A percentile compares a stretch with the other conserved stretches of the same genome.
phyloP scores from a whole-genome alignment of 1,284 basidiomycete species.

The Ganoderma meredithae region DNA sequence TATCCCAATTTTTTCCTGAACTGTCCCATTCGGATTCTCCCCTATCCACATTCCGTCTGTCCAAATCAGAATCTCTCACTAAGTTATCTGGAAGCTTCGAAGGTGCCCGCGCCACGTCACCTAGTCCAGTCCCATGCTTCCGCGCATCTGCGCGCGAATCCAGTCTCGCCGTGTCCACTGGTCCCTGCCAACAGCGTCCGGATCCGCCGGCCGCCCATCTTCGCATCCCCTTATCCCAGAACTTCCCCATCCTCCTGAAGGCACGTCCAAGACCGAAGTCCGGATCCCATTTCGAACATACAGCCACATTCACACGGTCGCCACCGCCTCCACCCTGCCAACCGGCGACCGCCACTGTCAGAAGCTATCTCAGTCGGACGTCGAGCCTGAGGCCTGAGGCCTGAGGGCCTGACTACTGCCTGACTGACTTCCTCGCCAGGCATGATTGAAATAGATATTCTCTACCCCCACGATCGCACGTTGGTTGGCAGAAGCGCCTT shows the following conservation, averaged over 20 bases:
- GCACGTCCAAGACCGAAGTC: slow-evolving; percentile 23
- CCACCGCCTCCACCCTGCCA: slow-evolving; percentile 1
- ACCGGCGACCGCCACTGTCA: slow-evolving; percentile 7
- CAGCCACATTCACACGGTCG: slow-evolving; percentile 4
- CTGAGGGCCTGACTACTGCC: neutral
- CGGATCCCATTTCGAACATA: slow-evolving; percentile 13
- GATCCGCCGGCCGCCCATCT: slow-evolving; percentile 19
- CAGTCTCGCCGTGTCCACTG: slow-evolving; percentile 23
- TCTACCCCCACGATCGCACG: slow-evolving; percentile 18
- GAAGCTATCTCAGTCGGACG: neutral
- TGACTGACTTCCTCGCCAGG: neutral
- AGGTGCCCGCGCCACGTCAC: neutral
- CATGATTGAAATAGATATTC: slow-evolving; percentile 8
- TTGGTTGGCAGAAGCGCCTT: slow-evolving; percentile 7
- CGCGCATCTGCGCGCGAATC: slow-evolving; percentile 8
- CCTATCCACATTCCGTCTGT: neutral
- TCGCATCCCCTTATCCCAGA: neutral
- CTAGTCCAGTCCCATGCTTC: slow-evolving; percentile 10
- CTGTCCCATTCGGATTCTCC: too few relatives aligned
- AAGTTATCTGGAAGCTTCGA: slow-evolving; percentile 27
- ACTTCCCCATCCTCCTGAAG: slow-evolving; percentile 8
- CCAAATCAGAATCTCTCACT: slow-evolving; percentile 16
- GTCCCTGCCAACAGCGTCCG: slow-evolving; percentile 25
- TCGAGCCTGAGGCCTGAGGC: neutral
- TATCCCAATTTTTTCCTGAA: neutral